Percentiles rank a stretch among this genome's conserved stretches.
These are phyloP conservation scores for Smittium culicis DNA, from an alignment of 371 early-diverging fungal genomes.

Conservation along the genomic window DNA sequence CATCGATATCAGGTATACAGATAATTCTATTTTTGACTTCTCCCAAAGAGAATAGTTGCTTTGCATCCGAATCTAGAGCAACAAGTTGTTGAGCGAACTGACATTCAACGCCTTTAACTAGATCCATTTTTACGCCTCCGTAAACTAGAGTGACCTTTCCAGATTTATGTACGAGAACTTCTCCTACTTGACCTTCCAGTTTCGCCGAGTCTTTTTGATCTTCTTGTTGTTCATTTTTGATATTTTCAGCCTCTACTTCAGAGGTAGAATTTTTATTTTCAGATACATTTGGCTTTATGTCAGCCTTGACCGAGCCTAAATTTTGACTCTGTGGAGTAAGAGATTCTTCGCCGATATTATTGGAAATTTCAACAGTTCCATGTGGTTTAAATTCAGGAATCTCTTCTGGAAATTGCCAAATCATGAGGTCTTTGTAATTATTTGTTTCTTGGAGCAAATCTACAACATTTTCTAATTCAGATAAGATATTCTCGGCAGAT, in stretches of 20 bases:
- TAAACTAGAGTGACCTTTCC: constrained; percentile 5
- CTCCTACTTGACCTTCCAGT: constrained; percentile 3
- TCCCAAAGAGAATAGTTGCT: constrained; percentile 3
- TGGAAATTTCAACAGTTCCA: neutral
- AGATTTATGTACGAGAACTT: constrained; percentile 8
- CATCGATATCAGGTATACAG: constrained; percentile 7
- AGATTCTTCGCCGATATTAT: neutral
- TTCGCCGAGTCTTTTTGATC: neutral
- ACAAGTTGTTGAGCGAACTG: constrained; percentile 10
- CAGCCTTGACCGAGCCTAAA: too few species aligned
- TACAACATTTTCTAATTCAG: too few species aligned
- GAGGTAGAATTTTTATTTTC: neutral
- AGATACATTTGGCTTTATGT: neutral
- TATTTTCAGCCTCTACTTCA: neutral
- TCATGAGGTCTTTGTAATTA: neutral
- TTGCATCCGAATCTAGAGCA: constrained; percentile 6
- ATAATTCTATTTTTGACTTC: constrained; percentile 8
- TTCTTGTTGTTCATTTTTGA: neutral
- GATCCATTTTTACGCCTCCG: constrained; percentile 1
- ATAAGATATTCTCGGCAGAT: neutral
- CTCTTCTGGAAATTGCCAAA: neutral
- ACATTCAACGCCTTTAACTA: constrained; percentile 7
- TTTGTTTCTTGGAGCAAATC: neutral
- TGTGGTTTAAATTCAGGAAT: neutral
- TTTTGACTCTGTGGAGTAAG: constrained; percentile 2